A percentile compares a stretch with the other conserved stretches of the same genome.
These are phyloP conservation scores for Xylariaceae sp. DNA, from an alignment of 2,329 filamentous ascomycete genomes.

Conservation along the genomic window DNA sequence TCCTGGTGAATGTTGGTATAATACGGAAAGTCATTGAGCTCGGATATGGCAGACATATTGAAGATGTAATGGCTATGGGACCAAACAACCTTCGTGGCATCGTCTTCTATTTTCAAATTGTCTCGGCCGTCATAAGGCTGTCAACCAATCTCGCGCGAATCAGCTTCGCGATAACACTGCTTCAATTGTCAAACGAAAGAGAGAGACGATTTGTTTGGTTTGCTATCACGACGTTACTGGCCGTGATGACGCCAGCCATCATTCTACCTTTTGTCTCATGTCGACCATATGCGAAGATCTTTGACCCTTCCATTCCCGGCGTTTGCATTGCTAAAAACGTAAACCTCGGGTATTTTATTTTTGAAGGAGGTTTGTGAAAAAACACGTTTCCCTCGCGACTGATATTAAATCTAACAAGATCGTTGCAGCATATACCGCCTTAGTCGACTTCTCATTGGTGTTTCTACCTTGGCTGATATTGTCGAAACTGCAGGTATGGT, in stretches of 20 bases:
- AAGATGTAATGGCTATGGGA: not conserved
- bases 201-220: conserved; percentile 19
- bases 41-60: conserved; percentile 18
- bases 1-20: conserved; percentile 12
- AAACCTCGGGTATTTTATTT: conserved; percentile 12
- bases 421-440: conserved; percentile 15
- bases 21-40: conserved; percentile 5
- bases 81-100: conserved; percentile 3
- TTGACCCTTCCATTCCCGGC: conserved; percentile 18
- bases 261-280: conserved; percentile 22
- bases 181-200: not conserved
- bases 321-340: conserved; percentile 9
- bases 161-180: conserved; percentile 11
- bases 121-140: conserved; percentile 13
- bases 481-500: conserved; percentile 17
- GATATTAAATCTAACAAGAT: not conserved
- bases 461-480: conserved; percentile 23
- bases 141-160: conserved; percentile 20
- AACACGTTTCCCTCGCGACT: not conserved
- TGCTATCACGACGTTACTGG: conserved; percentile 11
- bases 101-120: conserved; percentile 13
- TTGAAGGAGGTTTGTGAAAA: conserved; percentile 21
- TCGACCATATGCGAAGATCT: conserved; percentile 19
- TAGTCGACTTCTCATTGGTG: conserved; percentile 23
- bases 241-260: conserved; percentile 15